Percentiles rank a stretch among this genome's conserved stretches.
These are phyloP conservation scores for Cercospora janseana DNA, from an alignment of 2,329 filamentous ascomycete genomes.

Conservation along the genomic window DNA sequence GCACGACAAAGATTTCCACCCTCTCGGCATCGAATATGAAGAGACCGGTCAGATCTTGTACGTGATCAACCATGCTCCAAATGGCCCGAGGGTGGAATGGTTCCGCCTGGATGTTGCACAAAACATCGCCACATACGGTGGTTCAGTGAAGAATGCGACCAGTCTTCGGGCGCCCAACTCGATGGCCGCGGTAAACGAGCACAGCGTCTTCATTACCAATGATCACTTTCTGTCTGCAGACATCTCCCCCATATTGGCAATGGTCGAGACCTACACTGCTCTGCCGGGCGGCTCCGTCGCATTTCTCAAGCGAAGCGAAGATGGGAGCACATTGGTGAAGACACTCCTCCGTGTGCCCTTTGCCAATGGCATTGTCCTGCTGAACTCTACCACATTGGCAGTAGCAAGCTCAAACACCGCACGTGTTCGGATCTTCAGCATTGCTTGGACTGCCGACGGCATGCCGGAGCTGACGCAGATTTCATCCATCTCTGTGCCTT, in stretches of 20 bases:
- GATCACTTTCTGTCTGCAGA: slow-evolving; percentile 42
- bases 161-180: slow-evolving; percentile 42
- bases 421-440: slow-evolving; percentile 39
- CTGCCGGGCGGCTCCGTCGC: slow-evolving; percentile 41
- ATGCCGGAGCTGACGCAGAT: slow-evolving; percentile 17
- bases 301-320: slow-evolving; percentile 33
- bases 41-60: slow-evolving; percentile 39
- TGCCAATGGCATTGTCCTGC: slow-evolving; percentile 43
- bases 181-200: slow-evolving; percentile 37
- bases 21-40: slow-evolving; percentile 44
- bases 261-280: slow-evolving; percentile 42
- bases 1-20: slow-evolving; percentile 40
- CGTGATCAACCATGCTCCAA: slow-evolving; percentile 42
- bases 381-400: slow-evolving; percentile 41
- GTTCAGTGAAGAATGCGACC: slow-evolving; percentile 35
- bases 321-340: slow-evolving; percentile 7
- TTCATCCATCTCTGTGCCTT: slow-evolving; percentile 30
- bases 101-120: slow-evolving; percentile 36
- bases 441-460: slow-evolving; percentile 13
- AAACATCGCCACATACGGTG: slow-evolving; percentile 32
- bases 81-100: slow-evolving; percentile 38
- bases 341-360: slow-evolving; percentile 40
- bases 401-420: slow-evolving; percentile 41
- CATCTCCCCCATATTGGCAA: slow-evolving; percentile 32
- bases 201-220: slow-evolving; percentile 43